These are phyloP conservation scores for Suillus decipiens DNA, from an alignment of 768 basidiomycete genomes.

Conservation along the genomic window DNA sequence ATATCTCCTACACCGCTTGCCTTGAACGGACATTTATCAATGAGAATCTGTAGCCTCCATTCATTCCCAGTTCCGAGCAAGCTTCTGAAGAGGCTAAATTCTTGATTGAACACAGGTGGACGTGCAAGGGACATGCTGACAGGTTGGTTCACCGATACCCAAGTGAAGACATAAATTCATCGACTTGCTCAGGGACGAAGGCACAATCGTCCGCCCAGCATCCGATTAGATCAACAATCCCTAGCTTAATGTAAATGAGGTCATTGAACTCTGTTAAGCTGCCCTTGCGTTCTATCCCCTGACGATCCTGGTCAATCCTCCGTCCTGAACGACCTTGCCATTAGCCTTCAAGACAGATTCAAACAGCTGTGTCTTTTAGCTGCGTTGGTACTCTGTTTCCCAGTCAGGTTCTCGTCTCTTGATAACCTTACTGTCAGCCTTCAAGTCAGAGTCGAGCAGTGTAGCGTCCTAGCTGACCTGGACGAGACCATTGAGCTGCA, in stretches of 20 bases:
- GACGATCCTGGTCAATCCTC: too few relatives aligned
- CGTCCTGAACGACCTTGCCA: too few relatives aligned
- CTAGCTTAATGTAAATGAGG: background rate
- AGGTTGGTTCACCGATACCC: background rate
- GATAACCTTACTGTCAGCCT: conserved; percentile 25
- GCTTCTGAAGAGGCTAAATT: conserved; percentile 47
- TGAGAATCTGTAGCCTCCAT: conserved; percentile 40
- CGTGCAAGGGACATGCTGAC: background rate
- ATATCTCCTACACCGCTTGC: conserved; percentile 22
- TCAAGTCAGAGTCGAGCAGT: conserved; percentile 25
- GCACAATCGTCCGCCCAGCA: background rate
- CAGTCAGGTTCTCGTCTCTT: conserved; percentile 18
- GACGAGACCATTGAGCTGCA: conserved; percentile 29
- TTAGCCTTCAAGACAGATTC: too few relatives aligned
- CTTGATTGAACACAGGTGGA: conserved; percentile 44
- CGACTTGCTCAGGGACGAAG: background rate
- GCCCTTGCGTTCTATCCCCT: background rate
- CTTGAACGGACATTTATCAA: conserved; percentile 7
- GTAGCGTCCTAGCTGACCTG: conserved; percentile 20
- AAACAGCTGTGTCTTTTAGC: too few relatives aligned
- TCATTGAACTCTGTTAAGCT: background rate
- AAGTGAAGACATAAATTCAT: background rate
- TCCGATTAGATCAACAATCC: background rate
- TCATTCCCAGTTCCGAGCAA: conserved; percentile 41
- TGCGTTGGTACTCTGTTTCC: background rate